Evolutionary conservation across 2,329 filamentous ascomycete species (phyloP).

Genomic region (Aureobasidium sp.): DNA sequence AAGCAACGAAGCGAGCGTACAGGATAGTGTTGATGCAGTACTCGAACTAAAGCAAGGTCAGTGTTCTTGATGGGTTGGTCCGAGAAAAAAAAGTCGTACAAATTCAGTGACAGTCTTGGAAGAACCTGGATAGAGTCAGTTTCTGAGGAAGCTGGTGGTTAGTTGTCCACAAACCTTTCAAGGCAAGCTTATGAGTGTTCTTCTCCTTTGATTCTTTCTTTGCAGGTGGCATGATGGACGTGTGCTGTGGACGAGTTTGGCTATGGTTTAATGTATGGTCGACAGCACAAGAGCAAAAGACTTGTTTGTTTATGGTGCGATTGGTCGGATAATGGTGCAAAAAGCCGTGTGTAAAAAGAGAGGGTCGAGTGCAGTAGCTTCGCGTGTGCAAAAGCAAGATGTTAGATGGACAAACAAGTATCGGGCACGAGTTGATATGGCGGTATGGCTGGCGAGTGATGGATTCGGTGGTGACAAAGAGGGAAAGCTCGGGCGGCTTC

Average conservation of each 20-base stretch:
- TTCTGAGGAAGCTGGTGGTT: neutral
- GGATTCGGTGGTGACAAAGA: neutral
- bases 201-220: conserved; percentile 47
- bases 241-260: neutral
- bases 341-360: neutral
- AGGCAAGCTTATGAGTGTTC: conserved; percentile 88
- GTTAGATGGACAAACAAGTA: neutral
- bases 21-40: conserved; percentile 97
- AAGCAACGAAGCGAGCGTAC: conserved; percentile 42
- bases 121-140: conserved; percentile 44
- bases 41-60: conserved; percentile 60
- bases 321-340: neutral
- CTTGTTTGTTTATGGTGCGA: conserved; percentile 12
- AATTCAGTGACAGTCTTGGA: conserved; percentile 92
- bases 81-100: conserved; percentile 46
- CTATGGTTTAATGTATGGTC: conserved; percentile 3
- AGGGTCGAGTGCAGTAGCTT: neutral
- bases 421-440: neutral
- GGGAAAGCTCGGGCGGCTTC: conserved; percentile 3
- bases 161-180: conserved; percentile 57
- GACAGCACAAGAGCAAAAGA: neutral
- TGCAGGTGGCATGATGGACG: conserved; percentile 5
- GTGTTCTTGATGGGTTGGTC: neutral
- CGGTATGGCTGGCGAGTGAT: conserved; percentile 5
- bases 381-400: no score